Percentiles rank a stretch among this genome's conserved stretches.
These are phyloP conservation scores for Sugiyamaella castrensis DNA, from an alignment of 1,139 yeast species.

Conservation along the genomic window DNA sequence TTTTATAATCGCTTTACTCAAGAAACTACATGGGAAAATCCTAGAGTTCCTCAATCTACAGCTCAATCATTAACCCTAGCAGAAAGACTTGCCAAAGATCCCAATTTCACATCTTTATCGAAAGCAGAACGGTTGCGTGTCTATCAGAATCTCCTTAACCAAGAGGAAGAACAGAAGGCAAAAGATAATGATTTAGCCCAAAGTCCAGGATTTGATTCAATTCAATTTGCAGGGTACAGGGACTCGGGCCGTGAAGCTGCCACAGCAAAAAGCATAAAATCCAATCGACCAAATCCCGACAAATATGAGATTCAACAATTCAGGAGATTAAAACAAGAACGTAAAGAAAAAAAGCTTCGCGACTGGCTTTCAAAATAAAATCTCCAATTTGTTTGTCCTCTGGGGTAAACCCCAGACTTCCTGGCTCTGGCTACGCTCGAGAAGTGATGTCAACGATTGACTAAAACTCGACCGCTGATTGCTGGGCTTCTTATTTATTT, in stretches of 20 bases:
- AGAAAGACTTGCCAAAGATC: conserved; percentile 21
- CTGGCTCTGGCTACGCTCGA: too few relatives aligned
- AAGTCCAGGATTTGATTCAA: background rate
- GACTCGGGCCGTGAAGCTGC: conserved; percentile 11
- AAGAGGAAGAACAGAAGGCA: conserved; percentile 3
- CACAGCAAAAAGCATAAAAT: conserved; percentile 25
- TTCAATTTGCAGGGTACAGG: background rate
- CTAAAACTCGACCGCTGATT: background rate
- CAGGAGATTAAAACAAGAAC: conserved; percentile 26
- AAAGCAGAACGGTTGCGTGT: conserved; percentile 20
- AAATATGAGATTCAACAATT: conserved; percentile 29
- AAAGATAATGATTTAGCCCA: background rate
- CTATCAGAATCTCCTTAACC: conserved; percentile 17
- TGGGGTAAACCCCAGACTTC: too few relatives aligned
- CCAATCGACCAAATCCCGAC: conserved; percentile 25
- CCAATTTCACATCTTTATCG: conserved; percentile 21
- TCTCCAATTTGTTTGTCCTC: too few relatives aligned
- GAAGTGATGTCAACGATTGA: too few relatives aligned
- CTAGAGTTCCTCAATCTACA: conserved; percentile 22
- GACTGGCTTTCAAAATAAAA: conserved; percentile 19
- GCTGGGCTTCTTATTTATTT: background rate
- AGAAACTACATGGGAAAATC: conserved; percentile 33
- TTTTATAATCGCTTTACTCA: conserved; percentile 30
- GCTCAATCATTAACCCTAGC: conserved; percentile 13
- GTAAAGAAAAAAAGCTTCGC: conserved; percentile 26